Evolutionary conservation across 192 early-diverging fungal genomes (phyloP).

Genomic region (Phlyctochytrium arcticum): DNA sequence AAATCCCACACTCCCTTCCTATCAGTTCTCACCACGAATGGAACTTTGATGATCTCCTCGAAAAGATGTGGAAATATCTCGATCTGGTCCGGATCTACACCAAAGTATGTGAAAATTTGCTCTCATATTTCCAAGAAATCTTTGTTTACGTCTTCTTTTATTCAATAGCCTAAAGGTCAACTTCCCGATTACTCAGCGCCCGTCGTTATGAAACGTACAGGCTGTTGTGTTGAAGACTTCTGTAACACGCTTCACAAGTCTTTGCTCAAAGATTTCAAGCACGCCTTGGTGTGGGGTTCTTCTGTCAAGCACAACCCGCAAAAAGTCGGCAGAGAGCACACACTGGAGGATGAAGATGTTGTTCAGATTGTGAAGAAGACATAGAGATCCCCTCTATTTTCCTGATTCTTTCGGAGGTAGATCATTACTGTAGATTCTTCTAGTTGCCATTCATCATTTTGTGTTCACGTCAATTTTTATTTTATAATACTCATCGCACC

Average conservation of each 20-base stretch:
- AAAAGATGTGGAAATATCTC: slow-evolving; percentile 67
- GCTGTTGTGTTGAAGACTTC: slow-evolving; percentile 78
- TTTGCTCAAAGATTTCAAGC: slow-evolving; percentile 86
- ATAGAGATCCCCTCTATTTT: too few relatives aligned
- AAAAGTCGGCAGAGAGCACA: slow-evolving; percentile 94
- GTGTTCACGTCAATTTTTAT: too few relatives aligned
- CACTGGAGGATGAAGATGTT: slow-evolving; percentile 92
- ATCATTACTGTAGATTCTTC: too few relatives aligned
- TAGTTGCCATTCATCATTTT: too few relatives aligned
- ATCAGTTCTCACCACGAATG: slow-evolving; percentile 60
- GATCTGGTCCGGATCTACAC: slow-evolving; percentile 78
- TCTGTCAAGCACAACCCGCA: slow-evolving; percentile 97
- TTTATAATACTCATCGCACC: too few relatives aligned
- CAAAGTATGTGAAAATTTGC: slow-evolving; percentile 32
- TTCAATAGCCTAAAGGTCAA: slow-evolving; percentile 86
- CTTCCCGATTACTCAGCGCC: slow-evolving; percentile 93
- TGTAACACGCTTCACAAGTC: slow-evolving; percentile 96
- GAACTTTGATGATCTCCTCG: slow-evolving; percentile 98
- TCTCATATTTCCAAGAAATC: too few relatives aligned
- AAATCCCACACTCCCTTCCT: slow-evolving; percentile 90
- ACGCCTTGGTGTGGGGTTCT: slow-evolving; percentile 92
- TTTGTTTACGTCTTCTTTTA: too few relatives aligned
- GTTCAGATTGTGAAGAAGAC: slow-evolving; percentile 65
- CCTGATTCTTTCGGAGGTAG: too few relatives aligned
- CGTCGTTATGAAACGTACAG: slow-evolving; percentile 77